Conservation (phyloP, 305 asterid species). For the Solanum hybrid region DNA sequence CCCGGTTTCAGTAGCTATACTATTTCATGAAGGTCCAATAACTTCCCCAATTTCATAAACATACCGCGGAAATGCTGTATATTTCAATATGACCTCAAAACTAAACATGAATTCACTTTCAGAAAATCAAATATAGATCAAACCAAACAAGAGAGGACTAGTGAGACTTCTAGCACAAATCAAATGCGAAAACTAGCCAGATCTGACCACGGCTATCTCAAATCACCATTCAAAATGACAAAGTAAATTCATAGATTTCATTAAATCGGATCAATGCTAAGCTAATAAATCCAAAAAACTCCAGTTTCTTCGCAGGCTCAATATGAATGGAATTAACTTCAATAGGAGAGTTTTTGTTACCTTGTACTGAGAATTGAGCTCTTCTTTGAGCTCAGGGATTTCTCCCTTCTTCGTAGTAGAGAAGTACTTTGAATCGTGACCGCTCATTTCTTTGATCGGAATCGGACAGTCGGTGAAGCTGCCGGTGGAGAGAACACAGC, state of each 20-base stretch:
- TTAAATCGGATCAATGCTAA: conserved; percentile 11
- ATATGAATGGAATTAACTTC: neutral
- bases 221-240: conserved; percentile 14
- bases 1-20: neutral
- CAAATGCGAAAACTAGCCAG: conserved; percentile 16
- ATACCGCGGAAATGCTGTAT: neutral
- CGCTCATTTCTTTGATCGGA: conserved; percentile 52
- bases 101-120: neutral
- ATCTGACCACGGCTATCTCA: conserved; percentile 25
- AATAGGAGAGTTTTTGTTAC: conserved; percentile 17
- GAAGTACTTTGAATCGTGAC: conserved; percentile 96
- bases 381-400: conserved; percentile 99
- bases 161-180: too few species aligned
- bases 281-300: neutral
- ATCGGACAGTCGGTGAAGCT: neutral
- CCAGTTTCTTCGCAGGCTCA: neutral
- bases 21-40: neutral
- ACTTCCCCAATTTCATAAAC: neutral
- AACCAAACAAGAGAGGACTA: neutral
- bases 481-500: conserved; percentile 1
- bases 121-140: neutral
- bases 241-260: neutral
- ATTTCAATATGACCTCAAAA: neutral
- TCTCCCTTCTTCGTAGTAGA: conserved; percentile 99
- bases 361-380: conserved; percentile 98